Base-by-base conservation (phyloP, 257 asterid species). In the Penstemon barbatus region DNA sequence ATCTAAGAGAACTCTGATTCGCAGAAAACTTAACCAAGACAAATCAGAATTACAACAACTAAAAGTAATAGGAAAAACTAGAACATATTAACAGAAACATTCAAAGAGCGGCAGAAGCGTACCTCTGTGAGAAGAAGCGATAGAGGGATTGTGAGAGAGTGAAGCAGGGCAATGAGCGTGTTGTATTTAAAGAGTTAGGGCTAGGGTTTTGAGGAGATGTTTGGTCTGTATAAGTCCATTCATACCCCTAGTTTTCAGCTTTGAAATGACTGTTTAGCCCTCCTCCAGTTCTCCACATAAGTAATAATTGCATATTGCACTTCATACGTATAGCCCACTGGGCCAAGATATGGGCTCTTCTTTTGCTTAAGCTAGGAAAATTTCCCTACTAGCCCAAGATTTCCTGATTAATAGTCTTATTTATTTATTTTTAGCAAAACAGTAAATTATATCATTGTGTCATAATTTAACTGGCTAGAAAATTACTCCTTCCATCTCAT, bases 71-170 rank as follows among this genome's bases (percentile, higher is more conserved):
- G 11, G 11, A 57, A 37, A 25, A 1, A 56, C 10, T 46, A 7
- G n/a, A 49, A 49, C 54, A 5, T 3, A 11, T 49, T 9, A 25
- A 25, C 54, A 54, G 60, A 54, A 54, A 54, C 5, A 54, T 13
- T 11, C 25, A 39, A 2, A 25, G 19, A 69, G 57, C 9, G 46
- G 43, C 18, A 43, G 59, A 33, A 37, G 59, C 2, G 3, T 48
- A 69, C 74, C 74, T 59, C 18, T 1, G 65, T 18, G 6, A 49
- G 46, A 72, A 8, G 57, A 72, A 44, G 19, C 13, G 9, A 64
- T 11, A 6, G 70, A 0, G 15, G 1, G n/a, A 33, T 1, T 4
- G 53, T 51, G 40, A 71, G 62, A 5, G 56, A 72, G 4, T 45
- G 12, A 7, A 0, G 49, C 63, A 1, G 42, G 0, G 46, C 0